Evolutionary conservation across 2,329 filamentous ascomycete genomes (phyloP), one percentile per base, ranked within the genome.

Genomic region (Zymoseptoria brevis): DNA sequence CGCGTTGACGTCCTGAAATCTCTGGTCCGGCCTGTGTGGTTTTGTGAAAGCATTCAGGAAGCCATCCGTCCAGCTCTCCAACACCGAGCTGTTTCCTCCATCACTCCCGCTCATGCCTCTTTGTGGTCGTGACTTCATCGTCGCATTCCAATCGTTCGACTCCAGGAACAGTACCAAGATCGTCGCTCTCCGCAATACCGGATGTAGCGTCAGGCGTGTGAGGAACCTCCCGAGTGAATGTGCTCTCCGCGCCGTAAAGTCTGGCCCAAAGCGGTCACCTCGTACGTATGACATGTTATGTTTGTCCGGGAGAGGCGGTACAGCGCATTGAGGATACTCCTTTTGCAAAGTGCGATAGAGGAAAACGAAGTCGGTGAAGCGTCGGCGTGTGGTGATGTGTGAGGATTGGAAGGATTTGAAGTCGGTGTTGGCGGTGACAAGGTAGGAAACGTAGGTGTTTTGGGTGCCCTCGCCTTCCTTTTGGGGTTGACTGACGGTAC

Each of bases 221-320:
- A 99, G 82, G 73, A 99, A 99, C 56, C 94, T 88, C 75, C 95
- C 87, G 56, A 99, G 81, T 3, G 92, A 96, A 79, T 92, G 88
- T 55, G 90, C 91, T 66, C 94, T 86, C 35, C 94, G 87, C 52
- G 85, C 81, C 35, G 91, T 99, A 73, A 99, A 99, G 76, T 97
- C 94, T 54, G 87, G 77, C 8, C 92, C 91, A 75, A 99, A 99
- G 63, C 94, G 88, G 78, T 97, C 93, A 67, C 94, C 94, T 41
- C 92, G 89, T 55, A 97, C 94, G 72, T 97, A 97, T 72, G 96
- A 91, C 89, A 99, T 96, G 76, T 95, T 95, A 80, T 97, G 93
- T 81, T 97, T 99, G 77, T 97, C 94, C 56, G 94, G 94, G 57
- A 99, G 81, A 53, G 94, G 94, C 29, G 94, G 94, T 3, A 99